Conservation (phyloP, 345 rosid species). For the Citrus inodora region DNA sequence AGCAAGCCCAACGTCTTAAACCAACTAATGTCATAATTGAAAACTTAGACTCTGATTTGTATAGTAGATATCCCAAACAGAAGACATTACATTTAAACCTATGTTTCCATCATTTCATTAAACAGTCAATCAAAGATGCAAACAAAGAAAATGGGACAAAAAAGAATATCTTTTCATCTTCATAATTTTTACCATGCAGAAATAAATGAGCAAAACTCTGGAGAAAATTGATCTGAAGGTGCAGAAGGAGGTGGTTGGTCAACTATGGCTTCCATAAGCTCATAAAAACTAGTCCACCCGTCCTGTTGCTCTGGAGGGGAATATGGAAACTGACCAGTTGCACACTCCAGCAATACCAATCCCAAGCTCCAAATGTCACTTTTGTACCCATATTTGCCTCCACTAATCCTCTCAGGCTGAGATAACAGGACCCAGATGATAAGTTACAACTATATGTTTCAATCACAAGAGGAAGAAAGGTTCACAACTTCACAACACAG, state of each 20-base stretch:
- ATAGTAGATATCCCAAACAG: neutral
- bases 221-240: conserved; percentile 65
- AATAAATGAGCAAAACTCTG: conserved; percentile 78
- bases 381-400: conserved; percentile 49
- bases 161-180: neutral
- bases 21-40: neutral
- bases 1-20: no score
- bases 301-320: conserved; percentile 58
- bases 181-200: conserved; percentile 63
- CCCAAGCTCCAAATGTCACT: conserved; percentile 99
- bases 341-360: conserved; percentile 79
- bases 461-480: neutral
- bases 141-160: neutral
- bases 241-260: conserved; percentile 74
- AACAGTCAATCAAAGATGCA: neutral
- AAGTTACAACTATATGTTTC: neutral
- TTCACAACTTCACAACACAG: neutral
- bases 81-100: neutral
- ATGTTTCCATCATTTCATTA: neutral
- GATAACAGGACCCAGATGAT: conserved; percentile 6
- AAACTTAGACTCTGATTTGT: neutral
- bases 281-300: conserved; percentile 73
- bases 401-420: conserved; percentile 91
- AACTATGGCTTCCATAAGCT: conserved; percentile 88
- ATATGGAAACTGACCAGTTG: conserved; percentile 81